A percentile compares a stretch with the other conserved stretches of the same genome.
These are phyloP conservation scores for Trypanosoma avium DNA, from an alignment of 208 protist genomes.

Conservation along the genomic window DNA sequence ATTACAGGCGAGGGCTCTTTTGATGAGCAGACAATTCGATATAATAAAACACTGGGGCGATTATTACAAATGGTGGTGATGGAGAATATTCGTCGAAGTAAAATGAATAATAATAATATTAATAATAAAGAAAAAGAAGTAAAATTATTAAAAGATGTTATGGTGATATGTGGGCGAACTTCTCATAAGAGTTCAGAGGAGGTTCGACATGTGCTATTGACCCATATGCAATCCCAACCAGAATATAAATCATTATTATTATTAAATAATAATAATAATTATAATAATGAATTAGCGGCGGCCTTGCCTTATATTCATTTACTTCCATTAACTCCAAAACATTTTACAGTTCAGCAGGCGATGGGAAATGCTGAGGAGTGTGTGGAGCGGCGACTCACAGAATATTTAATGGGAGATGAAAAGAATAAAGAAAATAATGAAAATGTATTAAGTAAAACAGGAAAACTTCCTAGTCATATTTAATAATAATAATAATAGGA, in stretches of 20 bases:
- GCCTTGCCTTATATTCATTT: constrained; percentile 14
- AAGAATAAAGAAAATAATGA: not conserved
- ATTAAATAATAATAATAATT: too few relatives aligned
- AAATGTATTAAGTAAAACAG: too few relatives aligned
- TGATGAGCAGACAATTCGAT: constrained; percentile 63
- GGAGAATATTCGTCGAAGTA: constrained; percentile 56
- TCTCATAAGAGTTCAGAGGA: not conserved
- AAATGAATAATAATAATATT: too few relatives aligned
- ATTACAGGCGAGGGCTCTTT: constrained; percentile 82
- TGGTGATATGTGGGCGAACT: constrained; percentile 10
- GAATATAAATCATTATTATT: too few relatives aligned
- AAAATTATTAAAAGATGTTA: constrained; percentile 1
- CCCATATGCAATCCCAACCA: constrained; percentile 6
- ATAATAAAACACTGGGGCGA: constrained; percentile 67
- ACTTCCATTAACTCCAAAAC: constrained; percentile 13
- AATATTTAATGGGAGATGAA: not conserved
- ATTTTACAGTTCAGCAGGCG: constrained; percentile 10
- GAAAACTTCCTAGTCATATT: too few relatives aligned
- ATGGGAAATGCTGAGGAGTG: constrained; percentile 2
- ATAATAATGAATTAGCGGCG: not conserved
- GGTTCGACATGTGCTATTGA: constrained; percentile 3
- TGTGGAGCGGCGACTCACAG: constrained; percentile 1
- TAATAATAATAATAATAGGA: not conserved
- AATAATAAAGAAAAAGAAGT: not conserved
- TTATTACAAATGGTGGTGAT: constrained; percentile 71